Evolutionary conservation across 2,329 filamentous ascomycete genomes (phyloP), one percentile per base, ranked within the genome.

Genomic region (Microsporum audouinii): DNA sequence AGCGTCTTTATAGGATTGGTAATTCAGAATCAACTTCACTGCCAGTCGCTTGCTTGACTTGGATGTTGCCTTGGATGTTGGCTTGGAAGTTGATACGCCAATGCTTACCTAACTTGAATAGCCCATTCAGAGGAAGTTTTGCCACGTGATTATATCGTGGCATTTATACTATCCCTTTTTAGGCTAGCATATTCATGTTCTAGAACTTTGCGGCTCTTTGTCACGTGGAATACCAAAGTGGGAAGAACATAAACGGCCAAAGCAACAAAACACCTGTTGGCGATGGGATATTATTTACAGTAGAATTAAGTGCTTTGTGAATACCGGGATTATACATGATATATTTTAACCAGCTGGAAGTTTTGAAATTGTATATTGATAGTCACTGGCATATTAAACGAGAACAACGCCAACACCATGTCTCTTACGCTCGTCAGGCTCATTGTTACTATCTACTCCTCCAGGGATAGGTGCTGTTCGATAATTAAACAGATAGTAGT

Each of bases 401-500:
- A 95, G 91, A 29, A 96, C 89, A 70, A 96, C 83, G 43, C 94
- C 94, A 63, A 99, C 85, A 0, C 94, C 92, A 68, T 91, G 94
- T 71, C 91, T 84, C 64, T 83, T 82, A 61, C 86, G 85, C 67
- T 86, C 83, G 71, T 96, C 91, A 43, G 92, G 79, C 68, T 84
- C 78, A 71, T 95, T 95, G 70, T 82, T 84, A 69, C 82, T 81
- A 72, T 96, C 86, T 49, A 97, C 85, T 27, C 94, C 94, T 57
- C 94, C 91, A 0, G 84, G 78, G 69, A 99, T 88, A n/a, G 86
- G 85, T 63, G 88, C 86, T 10, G 90, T 89, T 61, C 90, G 85
- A 79, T 96, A 99, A 77, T 99, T 99, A 82, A 95, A 99, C 36
- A 99, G 80, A 75, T 99, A 99, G 77, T 91, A 99, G 75, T 99